Evolutionary conservation across 139 green algal genomes (phyloP), one percentile per base, ranked within the genome.

Genomic region (Auxenochlorella pyrenoidosa): DNA sequence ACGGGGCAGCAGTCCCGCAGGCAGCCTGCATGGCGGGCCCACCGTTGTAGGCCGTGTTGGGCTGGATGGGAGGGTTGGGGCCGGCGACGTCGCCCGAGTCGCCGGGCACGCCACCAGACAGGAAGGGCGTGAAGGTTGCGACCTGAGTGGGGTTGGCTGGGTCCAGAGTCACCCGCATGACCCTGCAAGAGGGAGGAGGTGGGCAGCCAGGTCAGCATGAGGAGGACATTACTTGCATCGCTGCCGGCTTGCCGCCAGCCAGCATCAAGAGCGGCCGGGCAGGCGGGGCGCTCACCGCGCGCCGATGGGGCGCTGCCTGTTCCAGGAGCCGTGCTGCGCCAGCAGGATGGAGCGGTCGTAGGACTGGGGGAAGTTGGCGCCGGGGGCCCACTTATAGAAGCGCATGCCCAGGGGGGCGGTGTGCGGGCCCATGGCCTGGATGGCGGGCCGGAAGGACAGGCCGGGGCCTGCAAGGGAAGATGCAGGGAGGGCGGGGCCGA

Each of bases 401-500:
- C 58, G 59, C 88, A 91, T 89, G 36, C 88, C 88, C 34, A 92
- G 82, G 16, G 89, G 76, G 0, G 89, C 89, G 21, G 86, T 63
- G 84, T 92, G 89, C 1, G 89, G 89, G 5, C 89, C 89, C 73
- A 92, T 58, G 18, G 89, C 73, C 76, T 90, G 89, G n/a, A 88
- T 78, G 60, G 85, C 76, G 12, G 79, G 79, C 16, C 3, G 3
- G 63, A 76, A 85, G 24, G 13, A 75, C 2, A 59, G 38, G 26
- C 13, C 40, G 28, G 59, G 36, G 59, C 59, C 73, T 79, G 73
- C 73, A 60, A 3, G 54, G 15, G 22, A 24, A 24, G 54, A 24
- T 4, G 54, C 54, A 63, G 54, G 54, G 47, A 54, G 47, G 54
- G 54, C 54, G 22, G 54, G 13, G 54, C 54, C 3, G 13, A 12